phyloP scores from a whole-genome alignment of 1,284 basidiomycete genomes.

The Ganoderma multipileum region DNA sequence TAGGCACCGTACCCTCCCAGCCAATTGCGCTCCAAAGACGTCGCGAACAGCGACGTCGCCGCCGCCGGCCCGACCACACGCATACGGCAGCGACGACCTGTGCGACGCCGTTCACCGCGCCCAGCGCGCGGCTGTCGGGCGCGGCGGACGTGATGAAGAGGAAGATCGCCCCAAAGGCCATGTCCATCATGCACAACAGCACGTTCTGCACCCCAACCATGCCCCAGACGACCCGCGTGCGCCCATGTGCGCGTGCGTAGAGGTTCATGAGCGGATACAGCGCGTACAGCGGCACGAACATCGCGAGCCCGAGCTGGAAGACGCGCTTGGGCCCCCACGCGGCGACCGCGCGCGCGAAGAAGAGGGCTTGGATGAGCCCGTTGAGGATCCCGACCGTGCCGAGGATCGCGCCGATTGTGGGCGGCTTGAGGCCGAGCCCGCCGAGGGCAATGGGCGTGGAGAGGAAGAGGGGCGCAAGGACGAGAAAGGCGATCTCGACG shows the following conservation, averaged over 20 bases:
- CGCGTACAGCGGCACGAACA: constrained; percentile 57
- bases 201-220: constrained; percentile 40
- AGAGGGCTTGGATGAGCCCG: constrained; percentile 64
- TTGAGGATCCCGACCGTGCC: constrained; percentile 66
- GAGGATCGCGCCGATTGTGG: constrained; percentile 64
- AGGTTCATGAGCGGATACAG: constrained; percentile 65
- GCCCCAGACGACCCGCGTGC: constrained; percentile 40
- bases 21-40: constrained; percentile 59
- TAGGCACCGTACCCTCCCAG: constrained; percentile 44
- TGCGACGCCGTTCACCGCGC: constrained; percentile 74
- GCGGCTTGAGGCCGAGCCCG: constrained; percentile 67
- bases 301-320: constrained; percentile 57
- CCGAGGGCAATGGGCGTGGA: constrained; percentile 72
- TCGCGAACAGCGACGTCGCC: constrained; percentile 72
- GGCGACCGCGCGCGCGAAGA: constrained; percentile 62
- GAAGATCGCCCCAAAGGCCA: constrained; percentile 45
- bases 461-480: constrained; percentile 71
- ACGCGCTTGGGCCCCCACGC: constrained; percentile 61
- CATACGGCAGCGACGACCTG: constrained; percentile 48
- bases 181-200: constrained; percentile 39
- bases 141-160: constrained; percentile 63
- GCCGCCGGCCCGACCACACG: constrained; percentile 78
- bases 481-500: constrained; percentile 67
- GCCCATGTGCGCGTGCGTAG: constrained; percentile 36
- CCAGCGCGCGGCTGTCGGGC: constrained; percentile 69